phyloP scores from a whole-genome alignment of 2,329 filamentous ascomycete genomes.

The Botrytis squamosa region DNA sequence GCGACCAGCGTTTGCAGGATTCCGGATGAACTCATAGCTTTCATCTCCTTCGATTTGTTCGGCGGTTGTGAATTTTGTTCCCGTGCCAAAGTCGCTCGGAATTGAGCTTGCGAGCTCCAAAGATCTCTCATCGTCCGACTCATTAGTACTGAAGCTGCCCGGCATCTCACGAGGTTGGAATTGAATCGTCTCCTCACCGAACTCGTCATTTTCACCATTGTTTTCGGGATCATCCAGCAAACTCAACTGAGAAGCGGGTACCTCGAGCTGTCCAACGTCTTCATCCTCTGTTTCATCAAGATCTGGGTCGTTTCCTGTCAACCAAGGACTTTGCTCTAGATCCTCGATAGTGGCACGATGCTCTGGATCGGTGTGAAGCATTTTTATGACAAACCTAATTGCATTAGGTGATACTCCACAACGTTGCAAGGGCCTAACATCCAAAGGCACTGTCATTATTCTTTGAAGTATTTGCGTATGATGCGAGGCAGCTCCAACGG shows the following conservation, averaged over 20 bases:
- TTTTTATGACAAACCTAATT: constrained; percentile 72
- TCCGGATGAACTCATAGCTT: constrained; percentile 26
- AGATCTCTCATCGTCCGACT: constrained; percentile 6
- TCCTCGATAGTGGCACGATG: constrained; percentile 70
- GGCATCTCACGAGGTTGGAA: constrained; percentile 34
- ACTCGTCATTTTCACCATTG: constrained; percentile 24
- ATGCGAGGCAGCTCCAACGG: constrained; percentile 73
- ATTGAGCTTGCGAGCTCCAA: constrained; percentile 26
- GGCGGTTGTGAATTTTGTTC: neutral
- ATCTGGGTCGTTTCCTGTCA: constrained; percentile 42
- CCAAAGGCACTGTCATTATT: constrained; percentile 77
- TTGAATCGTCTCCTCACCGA: constrained; percentile 31
- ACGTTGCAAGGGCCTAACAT: constrained; percentile 61
- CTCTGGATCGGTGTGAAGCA: constrained; percentile 79
- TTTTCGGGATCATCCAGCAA: constrained; percentile 26
- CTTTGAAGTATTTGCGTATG: constrained; percentile 71
- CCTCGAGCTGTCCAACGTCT: constrained; percentile 31
- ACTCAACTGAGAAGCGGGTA: constrained; percentile 37
- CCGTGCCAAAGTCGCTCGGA: constrained; percentile 21
- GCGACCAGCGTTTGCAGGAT: constrained; percentile 26
- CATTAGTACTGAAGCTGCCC: constrained; percentile 34
- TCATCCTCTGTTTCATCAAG: constrained; percentile 35
- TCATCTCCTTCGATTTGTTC: constrained; percentile 20
- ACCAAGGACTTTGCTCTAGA: constrained; percentile 73
- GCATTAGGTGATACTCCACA: constrained; percentile 62